These are phyloP conservation scores for Wallemia ichthyophaga DNA, from an alignment of 1,284 basidiomycete genomes.

Conservation along the genomic window DNA sequence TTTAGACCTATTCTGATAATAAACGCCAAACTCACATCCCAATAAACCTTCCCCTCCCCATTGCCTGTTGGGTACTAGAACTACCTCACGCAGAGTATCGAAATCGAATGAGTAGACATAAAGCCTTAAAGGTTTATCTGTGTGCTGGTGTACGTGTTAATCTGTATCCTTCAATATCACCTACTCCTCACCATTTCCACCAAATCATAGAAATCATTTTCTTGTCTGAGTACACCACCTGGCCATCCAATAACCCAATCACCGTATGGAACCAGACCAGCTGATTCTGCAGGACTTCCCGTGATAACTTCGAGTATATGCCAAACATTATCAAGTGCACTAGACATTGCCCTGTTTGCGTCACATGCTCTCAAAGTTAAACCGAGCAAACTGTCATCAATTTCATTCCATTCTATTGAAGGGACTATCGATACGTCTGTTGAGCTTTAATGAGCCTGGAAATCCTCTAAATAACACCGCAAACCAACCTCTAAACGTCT, in stretches of 20 bases:
- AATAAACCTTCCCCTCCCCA: conserved; percentile 86
- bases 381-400: neutral
- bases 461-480: neutral
- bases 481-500: neutral
- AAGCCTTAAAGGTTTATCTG: conserved; percentile 66
- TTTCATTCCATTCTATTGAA: neutral
- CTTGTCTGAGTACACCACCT: conserved; percentile 64
- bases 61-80: conserved; percentile 69
- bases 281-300: conserved; percentile 60
- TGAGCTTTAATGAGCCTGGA: neutral
- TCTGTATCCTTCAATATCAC: conserved; percentile 1
- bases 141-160: conserved; percentile 27
- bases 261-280: conserved; percentile 51
- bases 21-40: conserved; percentile 29
- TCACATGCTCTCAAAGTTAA: neutral
- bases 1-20: neutral
- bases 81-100: conserved; percentile 69
- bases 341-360: neutral
- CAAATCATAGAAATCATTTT: conserved; percentile 86
- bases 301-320: conserved; percentile 90
- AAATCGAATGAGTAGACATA: conserved; percentile 96
- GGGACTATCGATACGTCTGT: neutral
- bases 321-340: conserved; percentile 73
- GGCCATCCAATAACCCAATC: conserved; percentile 86
- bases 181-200: conserved; percentile 45